These are phyloP conservation scores for Wallemia ichthyophaga DNA, from an alignment of 1,284 basidiomycete genomes.

Conservation along the genomic window DNA sequence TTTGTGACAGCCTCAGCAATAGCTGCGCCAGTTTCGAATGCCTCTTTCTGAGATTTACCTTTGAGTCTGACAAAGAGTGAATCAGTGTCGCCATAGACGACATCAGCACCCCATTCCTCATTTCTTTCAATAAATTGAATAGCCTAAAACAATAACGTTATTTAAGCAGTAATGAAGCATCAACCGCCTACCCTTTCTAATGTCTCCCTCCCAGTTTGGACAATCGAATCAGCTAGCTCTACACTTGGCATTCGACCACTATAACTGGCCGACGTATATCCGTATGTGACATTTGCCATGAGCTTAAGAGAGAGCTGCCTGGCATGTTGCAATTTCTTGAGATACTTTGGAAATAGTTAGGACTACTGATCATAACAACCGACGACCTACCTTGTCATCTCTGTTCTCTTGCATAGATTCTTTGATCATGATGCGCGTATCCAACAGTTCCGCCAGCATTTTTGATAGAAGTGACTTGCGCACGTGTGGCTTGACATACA, in stretches of 20 bases:
- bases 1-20: constrained; percentile 66
- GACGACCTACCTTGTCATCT: neutral
- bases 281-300: constrained; percentile 61
- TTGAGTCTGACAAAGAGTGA: constrained; percentile 70
- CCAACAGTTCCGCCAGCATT: constrained; percentile 75
- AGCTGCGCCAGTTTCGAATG: constrained; percentile 68
- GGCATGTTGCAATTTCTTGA: constrained; percentile 47
- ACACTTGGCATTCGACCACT: constrained; percentile 95
- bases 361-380: neutral
- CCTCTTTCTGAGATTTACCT: constrained; percentile 70
- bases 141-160: constrained; percentile 23
- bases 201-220: constrained; percentile 81
- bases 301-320: constrained; percentile 55
- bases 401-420: constrained; percentile 61
- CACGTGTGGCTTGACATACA: constrained; percentile 64
- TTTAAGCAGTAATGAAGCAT: constrained; percentile 1
- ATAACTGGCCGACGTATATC: constrained; percentile 73
- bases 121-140: constrained; percentile 49
- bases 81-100: constrained; percentile 97
- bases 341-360: constrained; percentile 21
- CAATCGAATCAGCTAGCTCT: constrained; percentile 90
- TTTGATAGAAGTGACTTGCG: constrained; percentile 58
- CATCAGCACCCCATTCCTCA: constrained; percentile 57
- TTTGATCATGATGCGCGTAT: constrained; percentile 95
- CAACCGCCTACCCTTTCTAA: constrained; percentile 38